Base-by-base conservation (phyloP, 768 basidiomycete genomes). In the Pholiota molesta region DNA sequence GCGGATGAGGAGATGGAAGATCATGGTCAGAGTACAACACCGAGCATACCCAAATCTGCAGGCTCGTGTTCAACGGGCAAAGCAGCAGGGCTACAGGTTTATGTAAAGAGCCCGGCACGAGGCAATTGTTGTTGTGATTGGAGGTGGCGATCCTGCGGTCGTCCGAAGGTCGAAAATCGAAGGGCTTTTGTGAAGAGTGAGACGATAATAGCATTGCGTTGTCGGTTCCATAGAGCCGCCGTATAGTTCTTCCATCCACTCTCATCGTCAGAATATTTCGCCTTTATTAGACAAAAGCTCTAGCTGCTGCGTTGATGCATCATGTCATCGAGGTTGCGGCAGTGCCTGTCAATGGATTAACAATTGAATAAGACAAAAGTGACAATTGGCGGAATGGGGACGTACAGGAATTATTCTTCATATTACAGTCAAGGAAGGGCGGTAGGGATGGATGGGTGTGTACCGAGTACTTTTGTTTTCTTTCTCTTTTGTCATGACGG, bases 1-100 rank as follows among this genome's bases (percentile, higher is more conserved):
- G 57, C 16, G 29, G 45, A 59, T 28, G 57, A 19, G 40, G 35
- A 59, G 61, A 8, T 29, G 44, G 39, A 42, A 26, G 37, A 42
- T 16, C 55, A 56, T 59, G 14, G 44, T 51, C 23, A 26, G 47
- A 49, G 47, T 6, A 49, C 47, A 49, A 49, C 7, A 49, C 42
- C 13, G 19, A 19, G 42, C 42, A 44, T n/a, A 17, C 19, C 47
- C 23, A 26, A 26, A 49, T 49, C 47, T 28, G 47, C 3, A 14
- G 35, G 23, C 47, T 49, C 47, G 47, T 49, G 23, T 21, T 49
- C n/a, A n/a, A 7, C 9, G 19, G n/a, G 44, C 44, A 9, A 19
- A n/a, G 11, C 7, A 13, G n/a, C 47, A 26, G 47, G 45, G 1
- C 45, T 19, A 26, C 45, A 21, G 45, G 45, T 2, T 47, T 49